Conservation (phyloP, 192 early-diverging fungal genomes). For the Backusella australiensis region DNA sequence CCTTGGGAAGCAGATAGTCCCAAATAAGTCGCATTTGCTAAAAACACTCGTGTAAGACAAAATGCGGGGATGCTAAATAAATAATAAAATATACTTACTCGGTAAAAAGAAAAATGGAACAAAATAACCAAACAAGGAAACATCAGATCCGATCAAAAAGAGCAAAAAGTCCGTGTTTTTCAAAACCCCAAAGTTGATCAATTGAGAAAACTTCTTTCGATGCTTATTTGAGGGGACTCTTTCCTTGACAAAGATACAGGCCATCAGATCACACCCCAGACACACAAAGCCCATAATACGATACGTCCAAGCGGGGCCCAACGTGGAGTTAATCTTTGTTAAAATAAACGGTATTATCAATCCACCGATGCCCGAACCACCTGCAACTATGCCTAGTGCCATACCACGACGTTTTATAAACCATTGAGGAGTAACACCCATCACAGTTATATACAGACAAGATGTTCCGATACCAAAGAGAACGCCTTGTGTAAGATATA, state of each 20-base stretch:
- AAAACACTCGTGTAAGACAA: neutral
- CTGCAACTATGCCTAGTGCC: slow-evolving; percentile 51
- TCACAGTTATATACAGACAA: slow-evolving; percentile 13
- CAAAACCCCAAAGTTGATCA: slow-evolving; percentile 23
- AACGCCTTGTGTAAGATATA: slow-evolving; percentile 58
- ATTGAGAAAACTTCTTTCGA: neutral
- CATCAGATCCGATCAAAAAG: slow-evolving; percentile 18
- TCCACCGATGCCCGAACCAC: slow-evolving; percentile 74
- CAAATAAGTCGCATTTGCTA: slow-evolving; percentile 20
- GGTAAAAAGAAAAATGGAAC: slow-evolving; percentile 33
- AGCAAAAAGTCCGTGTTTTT: slow-evolving; percentile 20
- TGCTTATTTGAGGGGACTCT: neutral
- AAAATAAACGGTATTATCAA: slow-evolving; percentile 59
- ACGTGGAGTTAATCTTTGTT: slow-evolving; percentile 47
- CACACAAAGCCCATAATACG: slow-evolving; percentile 31
- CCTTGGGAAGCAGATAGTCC: slow-evolving; percentile 27
- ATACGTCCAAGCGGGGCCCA: slow-evolving; percentile 55
- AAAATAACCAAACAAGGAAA: slow-evolving; percentile 24
- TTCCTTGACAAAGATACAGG: slow-evolving; percentile 17
- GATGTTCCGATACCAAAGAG: slow-evolving; percentile 52
- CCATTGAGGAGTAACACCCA: slow-evolving; percentile 52
- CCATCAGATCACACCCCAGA: neutral
- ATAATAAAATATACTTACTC: neutral
- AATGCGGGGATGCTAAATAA: neutral
- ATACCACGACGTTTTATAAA: slow-evolving; percentile 54